These are phyloP conservation scores for Actinomucor elegans DNA, from an alignment of 371 early-diverging fungal species.

Conservation along the genomic window DNA sequence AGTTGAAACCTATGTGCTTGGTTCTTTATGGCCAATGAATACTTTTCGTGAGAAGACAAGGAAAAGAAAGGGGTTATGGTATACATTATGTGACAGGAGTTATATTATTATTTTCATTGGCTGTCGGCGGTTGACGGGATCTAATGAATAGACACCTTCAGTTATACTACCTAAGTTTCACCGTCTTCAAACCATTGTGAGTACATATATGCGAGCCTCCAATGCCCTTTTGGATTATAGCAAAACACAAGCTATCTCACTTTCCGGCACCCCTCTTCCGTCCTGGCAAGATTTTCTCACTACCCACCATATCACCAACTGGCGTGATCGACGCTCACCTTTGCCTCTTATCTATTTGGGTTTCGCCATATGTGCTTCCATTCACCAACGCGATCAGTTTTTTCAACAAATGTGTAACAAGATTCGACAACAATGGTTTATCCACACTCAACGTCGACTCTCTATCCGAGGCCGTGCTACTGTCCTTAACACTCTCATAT, in stretches of 20 bases:
- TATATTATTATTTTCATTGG: no score
- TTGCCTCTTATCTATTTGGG: constrained; percentile 5
- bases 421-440: neutral
- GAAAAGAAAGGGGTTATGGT: no score
- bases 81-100: no score
- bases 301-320: neutral
- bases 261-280: neutral
- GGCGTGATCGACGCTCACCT: constrained; percentile 5
- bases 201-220: neutral
- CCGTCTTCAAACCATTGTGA: neutral
- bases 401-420: neutral
- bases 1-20: no score
- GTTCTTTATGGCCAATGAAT: no score
- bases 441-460: constrained; percentile 9
- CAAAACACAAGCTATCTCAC: constrained; percentile 7
- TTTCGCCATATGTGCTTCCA: constrained; percentile 1
- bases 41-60: no score
- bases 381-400: neutral
- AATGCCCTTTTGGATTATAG: neutral
- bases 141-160: no score
- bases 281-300: neutral
- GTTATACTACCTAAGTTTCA: no score
- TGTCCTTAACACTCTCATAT: constrained; percentile 14
- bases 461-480: constrained; percentile 18
- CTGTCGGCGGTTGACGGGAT: no score